Evolutionary conservation across 2,329 filamentous ascomycete genomes (phyloP), one percentile per base, ranked within the genome.

Genomic region (Venturia oleaginea): DNA sequence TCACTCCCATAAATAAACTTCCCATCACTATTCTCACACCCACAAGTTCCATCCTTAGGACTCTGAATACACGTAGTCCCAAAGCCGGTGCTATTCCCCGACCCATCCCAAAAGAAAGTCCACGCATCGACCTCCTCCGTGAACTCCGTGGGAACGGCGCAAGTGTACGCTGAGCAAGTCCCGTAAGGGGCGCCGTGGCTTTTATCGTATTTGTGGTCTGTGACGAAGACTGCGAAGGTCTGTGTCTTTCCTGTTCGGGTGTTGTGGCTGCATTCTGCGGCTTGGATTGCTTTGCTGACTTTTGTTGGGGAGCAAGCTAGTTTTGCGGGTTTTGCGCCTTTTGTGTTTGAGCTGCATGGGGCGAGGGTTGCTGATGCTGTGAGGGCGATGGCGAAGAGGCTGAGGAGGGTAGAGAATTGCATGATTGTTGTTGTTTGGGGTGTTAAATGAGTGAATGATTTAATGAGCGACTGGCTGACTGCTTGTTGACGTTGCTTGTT

Each of bases 111-210:
- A 67, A 74, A 76, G 68, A 79, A 79, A 1, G 75, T 76, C 77
- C 77, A 79, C 68, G 70, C 77, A 66, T 77, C 76, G 0, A 68
- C 68, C 22, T 73, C 68, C 51, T 71, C 68, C 42, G 69, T 70
- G 68, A 78, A 67, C 7, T 72, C 69, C 2, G 68, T 66, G 0
- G 77, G 75, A 5, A 73, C 67, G 10, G 71, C 67, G 68, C 76
- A 79, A 1, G 75, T 78, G 68, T 78, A 79, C 1, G 76, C 76
- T 32, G 67, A 70, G 70, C 77, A 82, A 4, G 78, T 81, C 1
- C 79, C 80, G 68, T 81, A 81, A 2, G 79, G 79, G 2, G 74
- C 75, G 30, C 80, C 80, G 65, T 80, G 64, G 66, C 68, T 68
- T 27, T 65, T 67, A 67, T 81, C 77, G 68, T 80, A 80, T 64